Evolutionary conservation across 805 yeast species (phyloP), one percentile per base, ranked within the genome.

Genomic region (Komagataella pseudopastoris): DNA sequence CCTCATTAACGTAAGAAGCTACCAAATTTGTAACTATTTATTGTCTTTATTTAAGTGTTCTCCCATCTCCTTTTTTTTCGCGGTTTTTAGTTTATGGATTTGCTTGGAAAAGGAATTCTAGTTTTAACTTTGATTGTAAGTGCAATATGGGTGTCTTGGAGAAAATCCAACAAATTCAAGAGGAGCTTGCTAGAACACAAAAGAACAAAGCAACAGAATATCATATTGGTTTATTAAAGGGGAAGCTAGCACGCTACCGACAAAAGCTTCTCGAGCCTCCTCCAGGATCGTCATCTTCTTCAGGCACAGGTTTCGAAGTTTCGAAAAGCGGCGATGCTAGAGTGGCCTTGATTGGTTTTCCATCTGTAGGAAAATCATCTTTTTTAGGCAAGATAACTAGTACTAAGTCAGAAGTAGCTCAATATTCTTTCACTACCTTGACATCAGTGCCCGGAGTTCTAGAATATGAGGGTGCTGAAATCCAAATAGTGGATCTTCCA

Each of bases 161-260:
- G 56, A 89, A 88, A 63, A 89, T 89, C 59, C 81, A 81, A 54
- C 88, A 83, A 69, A 89, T 91, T 68, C 95, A 90, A 69, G 88
- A 83, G 69, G 99, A 91, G 67, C 81, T 91, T 74, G 80, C 96
- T 39, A 77, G 96, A 55, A 91, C 99, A 36, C 99, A 91, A 65
- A 91, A 93, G 72, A 91, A 91, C 64, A 91, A 91, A 69, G 98
- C 99, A 56, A 91, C 99, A 1, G 98, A 91, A 71, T 90, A 93
- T 67, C 99, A 91, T 65, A 76, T 91, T 62, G 98, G 99, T 56
- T 77, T 91, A 22, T 72, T 93, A 51, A 90, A 91, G 68, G 99
- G 98, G 51, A 93, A 91, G 65, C 77, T 93, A 46, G 99, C 99
- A 7, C 76, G 95, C 56, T 86, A 86, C 62, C 78, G 98, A 63